Evolutionary conservation across 129 eudicot species (phyloP).

Genomic region (Centaurea solstitialis): DNA sequence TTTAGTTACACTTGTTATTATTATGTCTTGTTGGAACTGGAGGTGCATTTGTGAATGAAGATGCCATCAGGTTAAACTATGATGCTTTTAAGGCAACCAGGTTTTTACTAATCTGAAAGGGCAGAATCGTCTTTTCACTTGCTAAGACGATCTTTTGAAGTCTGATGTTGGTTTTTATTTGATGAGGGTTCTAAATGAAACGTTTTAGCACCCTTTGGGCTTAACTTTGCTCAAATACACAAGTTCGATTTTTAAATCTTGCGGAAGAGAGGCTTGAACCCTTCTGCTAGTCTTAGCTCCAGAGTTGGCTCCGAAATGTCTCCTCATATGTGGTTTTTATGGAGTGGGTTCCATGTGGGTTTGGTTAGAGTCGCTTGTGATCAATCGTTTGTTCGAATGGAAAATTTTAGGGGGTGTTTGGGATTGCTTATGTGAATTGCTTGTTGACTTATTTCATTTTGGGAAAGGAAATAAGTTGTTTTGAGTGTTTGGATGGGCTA

Average conservation of each 20-base stretch:
- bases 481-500: too few relatives aligned
- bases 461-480: too few relatives aligned
- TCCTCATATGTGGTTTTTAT: too few relatives aligned
- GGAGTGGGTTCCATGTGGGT: too few relatives aligned
- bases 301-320: too few relatives aligned
- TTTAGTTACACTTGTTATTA: not conserved
- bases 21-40: not conserved
- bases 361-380: not conserved
- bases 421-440: too few relatives aligned
- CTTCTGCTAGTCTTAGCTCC: too few relatives aligned
- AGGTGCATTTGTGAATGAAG: conserved; percentile 6
- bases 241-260: too few relatives aligned
- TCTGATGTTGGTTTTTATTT: not conserved
- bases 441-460: too few relatives aligned
- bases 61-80: not conserved
- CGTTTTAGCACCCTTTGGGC: not conserved
- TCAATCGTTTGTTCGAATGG: not conserved
- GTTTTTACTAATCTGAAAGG: not conserved
- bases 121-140: not conserved
- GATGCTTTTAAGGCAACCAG: not conserved
- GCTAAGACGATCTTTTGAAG: not conserved
- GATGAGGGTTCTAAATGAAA: not conserved
- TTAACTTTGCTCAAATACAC: too few relatives aligned
- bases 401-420: too few relatives aligned
- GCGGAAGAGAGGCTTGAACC: too few relatives aligned